These are phyloP conservation scores for Periglandula ipomoeae DNA, from an alignment of 2,329 filamentous ascomycete species.

Conservation along the genomic window DNA sequence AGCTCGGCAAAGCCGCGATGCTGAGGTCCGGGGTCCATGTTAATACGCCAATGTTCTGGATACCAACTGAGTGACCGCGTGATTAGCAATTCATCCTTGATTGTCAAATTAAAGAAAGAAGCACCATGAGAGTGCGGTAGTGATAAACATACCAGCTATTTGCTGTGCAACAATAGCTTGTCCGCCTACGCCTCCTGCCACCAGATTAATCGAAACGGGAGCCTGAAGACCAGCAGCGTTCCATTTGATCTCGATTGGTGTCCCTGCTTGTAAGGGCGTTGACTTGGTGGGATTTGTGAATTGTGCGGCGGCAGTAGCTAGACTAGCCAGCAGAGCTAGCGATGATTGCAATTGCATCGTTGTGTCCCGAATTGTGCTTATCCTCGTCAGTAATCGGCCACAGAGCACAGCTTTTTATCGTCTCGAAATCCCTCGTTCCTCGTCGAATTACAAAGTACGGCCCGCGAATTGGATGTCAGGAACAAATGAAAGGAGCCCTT, in stretches of 20 bases:
- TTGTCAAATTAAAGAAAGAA: background rate
- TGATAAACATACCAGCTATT: slow-evolving; percentile 11
- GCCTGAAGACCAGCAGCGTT: slow-evolving; percentile 12
- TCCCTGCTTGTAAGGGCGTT: slow-evolving; percentile 3
- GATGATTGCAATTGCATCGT: background rate
- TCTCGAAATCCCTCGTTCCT: no score
- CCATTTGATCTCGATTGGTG: slow-evolving; percentile 13
- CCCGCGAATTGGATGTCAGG: no score
- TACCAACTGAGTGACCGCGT: slow-evolving; percentile 8
- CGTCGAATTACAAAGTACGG: no score
- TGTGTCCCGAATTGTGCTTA: no score
- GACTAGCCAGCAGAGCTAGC: background rate
- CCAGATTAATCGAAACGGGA: slow-evolving; percentile 14
- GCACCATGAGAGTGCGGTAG: background rate
- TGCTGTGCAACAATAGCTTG: slow-evolving; percentile 13
- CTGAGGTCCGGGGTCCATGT: slow-evolving; percentile 13
- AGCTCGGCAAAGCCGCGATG: slow-evolving; percentile 13
- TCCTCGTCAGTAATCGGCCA: no score
- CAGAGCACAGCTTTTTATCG: no score
- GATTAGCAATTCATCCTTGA: background rate
- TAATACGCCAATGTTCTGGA: slow-evolving; percentile 13
- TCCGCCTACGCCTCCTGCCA: slow-evolving; percentile 11
- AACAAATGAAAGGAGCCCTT: background rate
- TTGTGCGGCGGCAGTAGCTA: background rate
- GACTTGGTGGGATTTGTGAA: slow-evolving; percentile 2